Evolutionary conservation across 2,329 filamentous ascomycete genomes (phyloP).

Genomic region (Aspergillus hortae): DNA sequence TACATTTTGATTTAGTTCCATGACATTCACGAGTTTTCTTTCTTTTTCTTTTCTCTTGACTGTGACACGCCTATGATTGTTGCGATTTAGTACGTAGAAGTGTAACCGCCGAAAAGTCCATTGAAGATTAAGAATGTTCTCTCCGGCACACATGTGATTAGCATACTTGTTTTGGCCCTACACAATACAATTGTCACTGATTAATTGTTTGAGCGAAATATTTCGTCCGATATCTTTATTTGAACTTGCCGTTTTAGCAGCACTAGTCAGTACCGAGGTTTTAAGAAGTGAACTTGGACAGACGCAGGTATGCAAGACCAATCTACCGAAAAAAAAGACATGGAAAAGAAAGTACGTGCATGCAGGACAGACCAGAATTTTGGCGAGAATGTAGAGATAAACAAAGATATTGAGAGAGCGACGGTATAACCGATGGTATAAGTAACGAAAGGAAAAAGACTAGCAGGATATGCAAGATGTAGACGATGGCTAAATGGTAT

Average conservation of each 20-base stretch:
- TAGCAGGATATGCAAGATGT: neutral
- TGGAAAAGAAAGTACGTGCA: neutral
- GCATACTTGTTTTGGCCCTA: too few relatives aligned
- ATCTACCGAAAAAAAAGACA: neutral
- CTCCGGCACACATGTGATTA: too few relatives aligned
- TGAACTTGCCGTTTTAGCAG: too few relatives aligned
- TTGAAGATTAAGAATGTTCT: too few relatives aligned
- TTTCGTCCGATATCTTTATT: too few relatives aligned
- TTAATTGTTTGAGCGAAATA: too few relatives aligned
- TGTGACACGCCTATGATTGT: too few relatives aligned
- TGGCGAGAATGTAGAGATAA: neutral
- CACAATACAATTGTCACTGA: too few relatives aligned
- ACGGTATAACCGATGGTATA: neutral
- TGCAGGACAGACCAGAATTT: neutral
- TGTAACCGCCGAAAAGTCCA: too few relatives aligned
- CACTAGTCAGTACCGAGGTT: too few relatives aligned
- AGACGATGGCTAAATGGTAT: neutral
- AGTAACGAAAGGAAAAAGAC: neutral
- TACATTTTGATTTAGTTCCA: conserved; percentile 5
- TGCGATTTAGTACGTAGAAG: too few relatives aligned
- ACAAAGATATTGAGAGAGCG: neutral
- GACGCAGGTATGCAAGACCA: neutral
- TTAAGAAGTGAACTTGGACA: neutral
- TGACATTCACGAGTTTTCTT: conserved; percentile 13
- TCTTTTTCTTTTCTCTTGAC: neutral